Conservation (phyloP, 108 stramenopile species). For the Cylindrotheca fusiformis region DNA sequence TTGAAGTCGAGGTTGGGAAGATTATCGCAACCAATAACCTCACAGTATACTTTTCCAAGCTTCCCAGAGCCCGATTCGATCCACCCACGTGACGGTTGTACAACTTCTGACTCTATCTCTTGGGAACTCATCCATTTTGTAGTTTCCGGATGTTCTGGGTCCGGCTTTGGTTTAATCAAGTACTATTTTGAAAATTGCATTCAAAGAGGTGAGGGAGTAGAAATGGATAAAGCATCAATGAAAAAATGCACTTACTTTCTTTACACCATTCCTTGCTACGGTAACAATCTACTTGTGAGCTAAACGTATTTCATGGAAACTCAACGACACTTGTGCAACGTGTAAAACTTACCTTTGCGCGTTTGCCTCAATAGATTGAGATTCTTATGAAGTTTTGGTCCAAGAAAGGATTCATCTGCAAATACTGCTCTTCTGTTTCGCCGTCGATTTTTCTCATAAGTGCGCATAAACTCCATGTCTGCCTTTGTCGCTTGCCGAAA, state of each 20-base stretch:
- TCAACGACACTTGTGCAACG: too few relatives aligned
- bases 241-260: background rate
- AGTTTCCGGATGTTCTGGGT: constrained; percentile 51
- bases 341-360: constrained; percentile 10
- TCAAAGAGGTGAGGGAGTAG: background rate
- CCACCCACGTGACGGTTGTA: constrained; percentile 54
- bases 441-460: constrained; percentile 4
- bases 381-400: constrained; percentile 5
- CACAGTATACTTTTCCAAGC: constrained; percentile 58
- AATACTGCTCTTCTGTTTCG: constrained; percentile 8
- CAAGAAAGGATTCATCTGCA: constrained; percentile 14
- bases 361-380: background rate
- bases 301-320: background rate
- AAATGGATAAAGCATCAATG: constrained; percentile 3
- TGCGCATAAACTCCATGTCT: constrained; percentile 19
- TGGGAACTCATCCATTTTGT: constrained; percentile 43
- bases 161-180: constrained; percentile 57
- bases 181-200: constrained; percentile 18
- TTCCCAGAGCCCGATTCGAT: constrained; percentile 61
- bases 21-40: constrained; percentile 60
- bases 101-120: constrained; percentile 42
- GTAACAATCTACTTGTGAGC: too few relatives aligned
- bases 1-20: constrained; percentile 54
- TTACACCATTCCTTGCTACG: background rate
- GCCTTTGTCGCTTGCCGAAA: constrained; percentile 12